These are phyloP conservation scores for Lactarius vividus DNA, from an alignment of 768 basidiomycete genomes.

Conservation along the genomic window DNA sequence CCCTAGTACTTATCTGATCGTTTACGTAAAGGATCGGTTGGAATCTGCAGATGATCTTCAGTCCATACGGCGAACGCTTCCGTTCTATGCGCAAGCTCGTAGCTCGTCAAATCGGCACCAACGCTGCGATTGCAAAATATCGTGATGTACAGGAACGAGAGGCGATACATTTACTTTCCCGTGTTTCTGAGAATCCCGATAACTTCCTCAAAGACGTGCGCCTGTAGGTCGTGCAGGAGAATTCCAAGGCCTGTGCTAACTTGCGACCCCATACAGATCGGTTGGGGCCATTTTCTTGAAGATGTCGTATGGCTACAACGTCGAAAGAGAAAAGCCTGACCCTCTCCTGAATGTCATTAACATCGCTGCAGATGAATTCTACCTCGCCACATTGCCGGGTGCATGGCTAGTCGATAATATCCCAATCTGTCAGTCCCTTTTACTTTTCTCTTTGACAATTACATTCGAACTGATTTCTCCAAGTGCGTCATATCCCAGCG, in stretches of 20 bases:
- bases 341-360: constrained; percentile 15
- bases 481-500: constrained; percentile 25
- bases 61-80: constrained; percentile 12
- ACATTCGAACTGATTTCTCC: not conserved
- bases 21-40: constrained; percentile 16
- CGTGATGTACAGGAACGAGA: constrained; percentile 13
- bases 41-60: constrained; percentile 19
- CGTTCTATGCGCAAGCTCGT: constrained; percentile 20
- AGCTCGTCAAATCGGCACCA: constrained; percentile 20
- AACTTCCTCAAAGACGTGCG: constrained; percentile 11
- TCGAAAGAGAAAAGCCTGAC: constrained; percentile 14
- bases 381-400: constrained; percentile 14
- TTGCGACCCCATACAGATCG: not conserved
- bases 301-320: constrained; percentile 16
- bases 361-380: constrained; percentile 21
- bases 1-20: not conserved
- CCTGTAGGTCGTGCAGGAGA: constrained; percentile 3
- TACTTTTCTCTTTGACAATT: not conserved
- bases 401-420: constrained; percentile 17
- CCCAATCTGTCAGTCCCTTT: constrained; percentile 1
- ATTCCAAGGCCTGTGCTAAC: not conserved
- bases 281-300: constrained; percentile 16
- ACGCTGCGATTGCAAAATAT: not conserved
- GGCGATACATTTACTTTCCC: constrained; percentile 6
- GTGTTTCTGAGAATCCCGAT: constrained; percentile 10